phyloP scores from a whole-genome alignment of 306 rosid genomes.

The Dryas alaskensis region DNA sequence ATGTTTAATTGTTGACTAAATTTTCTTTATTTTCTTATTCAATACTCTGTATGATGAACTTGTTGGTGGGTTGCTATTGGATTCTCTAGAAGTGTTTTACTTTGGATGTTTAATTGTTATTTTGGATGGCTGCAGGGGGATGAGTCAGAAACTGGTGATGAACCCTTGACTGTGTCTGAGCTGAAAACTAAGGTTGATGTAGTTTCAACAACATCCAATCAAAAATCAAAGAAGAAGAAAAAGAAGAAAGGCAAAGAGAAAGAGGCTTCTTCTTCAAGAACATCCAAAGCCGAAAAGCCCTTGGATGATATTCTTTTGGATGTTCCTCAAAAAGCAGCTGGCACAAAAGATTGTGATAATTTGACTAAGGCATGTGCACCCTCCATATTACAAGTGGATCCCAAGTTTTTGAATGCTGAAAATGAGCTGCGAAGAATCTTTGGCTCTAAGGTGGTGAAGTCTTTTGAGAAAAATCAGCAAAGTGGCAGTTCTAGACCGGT shows the following conservation, averaged over 20 bases:
- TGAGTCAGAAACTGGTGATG: slow-evolving; percentile 12
- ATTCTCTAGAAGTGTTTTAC: not conserved
- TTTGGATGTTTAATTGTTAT: not conserved
- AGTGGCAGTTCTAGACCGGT: slow-evolving; percentile 75
- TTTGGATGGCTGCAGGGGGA: slow-evolving; percentile 22
- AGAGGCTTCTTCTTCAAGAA: slow-evolving; percentile 43
- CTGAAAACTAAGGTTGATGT: slow-evolving; percentile 26
- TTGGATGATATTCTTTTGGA: slow-evolving; percentile 55
- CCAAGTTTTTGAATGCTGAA: slow-evolving; percentile 83
- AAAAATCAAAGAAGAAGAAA: slow-evolving; percentile 82
- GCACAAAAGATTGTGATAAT: slow-evolving; percentile 28
- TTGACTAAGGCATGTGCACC: slow-evolving; percentile 36
- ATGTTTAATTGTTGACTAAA: not conserved
- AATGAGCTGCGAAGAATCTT: slow-evolving; percentile 85
- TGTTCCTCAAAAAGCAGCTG: slow-evolving; percentile 29
- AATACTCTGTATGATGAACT: not conserved
- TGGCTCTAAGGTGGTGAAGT: slow-evolving; percentile 93
- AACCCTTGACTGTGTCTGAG: slow-evolving; percentile 15
- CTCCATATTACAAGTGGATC: slow-evolving; percentile 64
- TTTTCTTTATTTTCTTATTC: not conserved
- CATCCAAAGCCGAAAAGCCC: slow-evolving; percentile 42
- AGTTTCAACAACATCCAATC: slow-evolving; percentile 44
- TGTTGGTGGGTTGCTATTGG: not conserved
- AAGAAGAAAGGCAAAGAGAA: slow-evolving; percentile 57
- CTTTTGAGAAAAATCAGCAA: slow-evolving; percentile 74